Evolutionary conservation across 116 monocot genomes (phyloP).

Genomic region (Cymodocea nodosa): DNA sequence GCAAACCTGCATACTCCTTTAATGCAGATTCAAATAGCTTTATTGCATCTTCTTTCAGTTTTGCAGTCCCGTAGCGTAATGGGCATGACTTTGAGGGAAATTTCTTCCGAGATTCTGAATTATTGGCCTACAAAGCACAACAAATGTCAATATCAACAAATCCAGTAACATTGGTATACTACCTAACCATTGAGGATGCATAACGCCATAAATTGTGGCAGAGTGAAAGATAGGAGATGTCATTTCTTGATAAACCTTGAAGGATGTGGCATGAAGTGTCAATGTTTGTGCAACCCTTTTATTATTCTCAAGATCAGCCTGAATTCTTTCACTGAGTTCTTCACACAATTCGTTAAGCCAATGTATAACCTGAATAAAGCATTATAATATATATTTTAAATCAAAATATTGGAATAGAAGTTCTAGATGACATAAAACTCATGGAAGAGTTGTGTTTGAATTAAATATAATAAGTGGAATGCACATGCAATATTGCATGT

Average conservation of each 20-base stretch:
- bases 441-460: too few relatives aligned
- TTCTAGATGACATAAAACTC: background rate
- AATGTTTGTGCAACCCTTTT: slow-evolving; percentile 75
- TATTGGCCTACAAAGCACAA: slow-evolving; percentile 34
- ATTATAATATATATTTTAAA: background rate
- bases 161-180: background rate
- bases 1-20: slow-evolving; percentile 55
- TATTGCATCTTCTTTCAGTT: slow-evolving; percentile 94
- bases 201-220: background rate
- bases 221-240: background rate
- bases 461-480: too few relatives aligned
- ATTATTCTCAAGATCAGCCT: slow-evolving; percentile 77
- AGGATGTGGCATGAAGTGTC: slow-evolving; percentile 71
- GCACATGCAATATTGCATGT: too few relatives aligned
- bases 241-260: slow-evolving; percentile 32
- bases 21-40: slow-evolving; percentile 77
- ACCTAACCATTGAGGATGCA: background rate
- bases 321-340: slow-evolving; percentile 84
- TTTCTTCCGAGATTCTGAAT: slow-evolving; percentile 37
- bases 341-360: slow-evolving; percentile 90
- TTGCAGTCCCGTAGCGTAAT: slow-evolving; percentile 68
- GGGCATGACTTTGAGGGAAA: slow-evolving; percentile 96
- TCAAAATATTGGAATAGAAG: background rate
- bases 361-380: slow-evolving; percentile 51
- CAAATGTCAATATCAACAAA: background rate